Base-by-base conservation (phyloP, 148 eudicot genomes). In the Arbutus unedo region DNA sequence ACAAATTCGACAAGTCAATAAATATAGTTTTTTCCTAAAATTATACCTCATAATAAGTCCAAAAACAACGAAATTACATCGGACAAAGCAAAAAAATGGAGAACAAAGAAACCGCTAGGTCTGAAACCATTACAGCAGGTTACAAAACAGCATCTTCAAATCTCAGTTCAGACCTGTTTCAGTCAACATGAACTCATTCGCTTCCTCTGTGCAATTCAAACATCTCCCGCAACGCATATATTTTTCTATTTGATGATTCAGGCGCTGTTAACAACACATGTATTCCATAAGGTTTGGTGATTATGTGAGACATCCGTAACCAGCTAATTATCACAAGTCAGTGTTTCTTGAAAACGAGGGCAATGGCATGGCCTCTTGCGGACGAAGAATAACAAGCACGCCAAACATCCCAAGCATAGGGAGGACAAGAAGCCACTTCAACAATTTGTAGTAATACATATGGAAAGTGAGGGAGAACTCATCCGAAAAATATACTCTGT, bases 371-470 rank as follows among this genome's bases (percentile, higher is more conserved):
- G 92, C 88, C 68, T 94, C 99, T 80, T 94, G 98, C 7, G 99
- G 98, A 10, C 93, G 91, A 74, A 96, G 91, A 82, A 96, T 94
- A 68, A 92, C 92, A 19, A 96, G 93, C 76, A 94, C 83, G 2
- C 91, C 97, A 86, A 96, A 96, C 99, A 93, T 94, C 74, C 93
- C 97, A 15, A 96, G 88, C 99, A 96, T 94, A 8, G 99, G 99
- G 74, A 96, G 99, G 55, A 93, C 90, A 15, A 96, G 86, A 67
- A 96, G 92, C 99, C 99, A 96, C 86, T 96, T 96, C 85, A 96
- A 83, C 48, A 94, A 88, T 83, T 91, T 96, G 88, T 96, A 94
- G 89, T 96, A 96, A 79, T 96, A 88, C 91, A 92, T 87, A 83
- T 96, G 98, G 86, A 96, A 96, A 41, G 98, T 93, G 43, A 96